These are phyloP conservation scores for Mycosphaerelloides madeirae DNA, from an alignment of 2,329 filamentous ascomycete genomes.

Conservation along the genomic window DNA sequence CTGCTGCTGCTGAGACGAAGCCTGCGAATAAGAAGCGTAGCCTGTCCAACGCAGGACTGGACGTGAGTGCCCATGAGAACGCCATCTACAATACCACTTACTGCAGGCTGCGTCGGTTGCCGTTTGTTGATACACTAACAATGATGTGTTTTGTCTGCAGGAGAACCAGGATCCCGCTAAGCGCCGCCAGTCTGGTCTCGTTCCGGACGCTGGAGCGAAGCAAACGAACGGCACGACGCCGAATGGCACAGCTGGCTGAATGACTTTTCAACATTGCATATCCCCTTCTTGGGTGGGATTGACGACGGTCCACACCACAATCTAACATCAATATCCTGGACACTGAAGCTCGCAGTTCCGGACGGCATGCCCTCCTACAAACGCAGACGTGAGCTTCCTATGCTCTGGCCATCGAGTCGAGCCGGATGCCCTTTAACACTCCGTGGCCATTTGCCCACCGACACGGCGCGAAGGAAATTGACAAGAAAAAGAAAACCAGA, in stretches of 20 bases:
- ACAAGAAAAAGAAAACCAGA: too few relatives aligned
- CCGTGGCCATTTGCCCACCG: too few relatives aligned
- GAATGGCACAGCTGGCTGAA: constrained; percentile 18
- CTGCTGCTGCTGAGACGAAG: constrained; percentile 13
- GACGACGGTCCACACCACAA: too few relatives aligned
- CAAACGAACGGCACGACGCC: constrained; percentile 13
- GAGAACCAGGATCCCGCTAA: constrained; percentile 31
- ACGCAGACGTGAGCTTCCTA: too few relatives aligned
- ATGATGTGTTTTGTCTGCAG: constrained; percentile 13
- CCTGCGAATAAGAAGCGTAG: constrained; percentile 39
- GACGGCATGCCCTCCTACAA: too few relatives aligned
- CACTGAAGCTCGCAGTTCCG: too few relatives aligned
- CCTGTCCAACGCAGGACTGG: constrained; percentile 41
- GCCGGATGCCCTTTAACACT: too few relatives aligned
- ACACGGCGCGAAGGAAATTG: too few relatives aligned
- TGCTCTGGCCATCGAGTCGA: too few relatives aligned
- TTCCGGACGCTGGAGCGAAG: constrained; percentile 6
- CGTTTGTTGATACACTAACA: background rate
- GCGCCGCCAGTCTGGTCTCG: constrained; percentile 27
- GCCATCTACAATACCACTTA: constrained; percentile 2
- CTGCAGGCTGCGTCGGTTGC: background rate
- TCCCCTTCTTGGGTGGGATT: too few relatives aligned
- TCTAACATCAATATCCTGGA: too few relatives aligned
- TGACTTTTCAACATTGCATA: too few relatives aligned
- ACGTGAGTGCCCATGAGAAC: constrained; percentile 37